Base-by-base conservation (phyloP, 108 stramenopile species). In the Pseudonitzschia delicatissima region DNA sequence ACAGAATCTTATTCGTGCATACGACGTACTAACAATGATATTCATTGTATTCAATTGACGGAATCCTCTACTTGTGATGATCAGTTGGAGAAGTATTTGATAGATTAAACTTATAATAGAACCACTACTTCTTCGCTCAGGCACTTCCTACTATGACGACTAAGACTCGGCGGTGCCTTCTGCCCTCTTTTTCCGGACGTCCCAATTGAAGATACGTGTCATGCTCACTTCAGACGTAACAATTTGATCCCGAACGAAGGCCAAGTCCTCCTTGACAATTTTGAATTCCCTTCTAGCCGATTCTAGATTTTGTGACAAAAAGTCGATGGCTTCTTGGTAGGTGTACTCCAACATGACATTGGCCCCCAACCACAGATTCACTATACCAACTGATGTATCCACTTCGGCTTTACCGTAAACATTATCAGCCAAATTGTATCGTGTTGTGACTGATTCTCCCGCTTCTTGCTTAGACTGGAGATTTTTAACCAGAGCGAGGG, bases 271-370 rank as follows among this genome's bases (percentile, higher is more conserved):
- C 65, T 75, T 86, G n/a, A 84, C 83, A 32, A 83, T 85, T 32
- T 77, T 58, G 18, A 71, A 85, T 37, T 94, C 89, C 53, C 67
- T 71, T 52, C 82, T 78, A 4, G 88, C 92, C 49, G 64, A 50
- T 45, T 74, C 60, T 45, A 80, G 64, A 60, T 91, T 92, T 34
- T 72, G 62, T 23, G 71, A 61, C 66, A 97, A 80, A 67, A 95
- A 76, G 25, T 81, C 90, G 36, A 96, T 68, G 21, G 97, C 98
- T 52, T 99, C 98, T 15, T 94, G 86, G 74, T 98, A 98, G 25
- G 94, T 92, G 80, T 98, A 99, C 64, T 99, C 97, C 72, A 99
- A 69, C 98, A 99, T 98, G 58, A 98, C 97, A 86, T 96, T 95
- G 47, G 97, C 98, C 28, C 98, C 98, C 34, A 99, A 72, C 98